Conservation (phyloP, 306 rosid species). For the Vigna mungo region DNA sequence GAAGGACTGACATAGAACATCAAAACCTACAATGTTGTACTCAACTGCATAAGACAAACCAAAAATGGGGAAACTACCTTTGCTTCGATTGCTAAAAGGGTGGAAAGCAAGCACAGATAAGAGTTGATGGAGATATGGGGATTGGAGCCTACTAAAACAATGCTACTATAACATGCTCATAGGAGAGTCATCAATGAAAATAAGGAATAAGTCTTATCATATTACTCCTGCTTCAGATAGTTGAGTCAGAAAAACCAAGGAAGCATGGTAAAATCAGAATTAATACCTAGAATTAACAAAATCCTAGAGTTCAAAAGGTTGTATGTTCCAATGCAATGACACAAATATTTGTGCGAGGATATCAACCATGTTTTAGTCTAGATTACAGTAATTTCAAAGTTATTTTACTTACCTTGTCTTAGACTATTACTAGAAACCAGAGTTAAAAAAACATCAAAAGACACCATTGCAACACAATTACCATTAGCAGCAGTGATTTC, state of each 20-base stretch:
- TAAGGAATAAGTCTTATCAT: background rate
- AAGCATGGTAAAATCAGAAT: background rate
- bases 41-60: background rate
- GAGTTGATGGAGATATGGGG: background rate
- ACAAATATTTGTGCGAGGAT: background rate
- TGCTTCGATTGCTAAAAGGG: background rate
- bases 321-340: background rate
- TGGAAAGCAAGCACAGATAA: background rate
- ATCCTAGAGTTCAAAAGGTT: background rate
- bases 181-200: background rate
- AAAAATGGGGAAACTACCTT: background rate
- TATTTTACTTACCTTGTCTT: background rate
- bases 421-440: background rate
- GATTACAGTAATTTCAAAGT: background rate
- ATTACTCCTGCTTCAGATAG: background rate
- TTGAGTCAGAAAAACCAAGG: background rate
- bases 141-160: background rate
- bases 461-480: slow-evolving; percentile 32
- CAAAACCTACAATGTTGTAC: background rate
- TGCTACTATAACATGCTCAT: background rate
- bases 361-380: background rate
- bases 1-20: background rate
- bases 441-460: slow-evolving; percentile 33
- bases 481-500: slow-evolving; percentile 34
- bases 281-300: background rate